Base-by-base conservation (phyloP, 768 basidiomycete genomes). In the Boletus bicolor region DNA sequence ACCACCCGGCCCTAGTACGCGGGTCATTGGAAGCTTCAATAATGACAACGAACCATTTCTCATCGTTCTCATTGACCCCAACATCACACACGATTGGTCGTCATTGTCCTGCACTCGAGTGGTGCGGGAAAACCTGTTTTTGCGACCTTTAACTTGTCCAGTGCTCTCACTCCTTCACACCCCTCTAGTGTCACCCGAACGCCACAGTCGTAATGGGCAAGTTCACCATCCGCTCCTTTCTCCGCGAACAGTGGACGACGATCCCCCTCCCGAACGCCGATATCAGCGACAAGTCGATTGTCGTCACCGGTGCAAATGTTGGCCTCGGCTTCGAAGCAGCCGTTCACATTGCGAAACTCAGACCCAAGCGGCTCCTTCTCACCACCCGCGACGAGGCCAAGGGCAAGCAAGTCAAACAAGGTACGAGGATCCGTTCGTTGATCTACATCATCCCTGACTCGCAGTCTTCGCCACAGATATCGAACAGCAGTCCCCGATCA, bases 251-350 rank as follows among this genome's bases (percentile, higher is more conserved):
- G 50, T 69, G 66, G 66, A 68, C 56, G 30, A 35, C 51, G 34
- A 52, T 72, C 24, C 71, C 67, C 14, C 14, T 60, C n/a, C 49
- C 66, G 30, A 59, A 53, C 6, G 43, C 65, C 9, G 54, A 69
- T 19, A 46, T 60, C 41, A 54, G 57, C 38, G 54, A 64, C 51
- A 63, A 71, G 54, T 60, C 65, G 10, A 53, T 71, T 12, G 43
- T 71, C 7, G 47, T 71, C 36, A 57, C 58, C 0, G 65, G 68
- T 15, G 52, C 70, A 34, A 69, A 70, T 50, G 59, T 68, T n/a
- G 70, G 68, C 19, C 68, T 68, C 9, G 68, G 68, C n/a, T 59
- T 68, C 10, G 70, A 71, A 57, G 65, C 67, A 14, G 69, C 62
- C n/a, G 43, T 66, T 21, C 64, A 57, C 24, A 42, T 69, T 12